Base-by-base conservation (phyloP, 2,329 filamentous ascomycete species). In the Gliomastix tumulicola region DNA sequence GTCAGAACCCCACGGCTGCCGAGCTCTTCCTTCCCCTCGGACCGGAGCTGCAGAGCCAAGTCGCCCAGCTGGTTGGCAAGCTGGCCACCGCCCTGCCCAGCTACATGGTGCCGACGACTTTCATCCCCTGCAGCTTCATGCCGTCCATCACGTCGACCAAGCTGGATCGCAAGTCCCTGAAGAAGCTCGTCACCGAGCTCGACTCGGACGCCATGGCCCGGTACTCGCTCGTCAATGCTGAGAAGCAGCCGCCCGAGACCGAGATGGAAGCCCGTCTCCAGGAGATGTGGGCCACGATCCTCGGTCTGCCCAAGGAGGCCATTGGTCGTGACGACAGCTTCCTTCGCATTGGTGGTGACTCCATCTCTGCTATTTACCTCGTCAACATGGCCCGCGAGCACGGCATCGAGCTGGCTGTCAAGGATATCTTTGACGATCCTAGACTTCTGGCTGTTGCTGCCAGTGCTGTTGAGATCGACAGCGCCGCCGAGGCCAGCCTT, bases 101-200 rank as follows among this genome's bases (percentile, higher is more conserved):
- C 3, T 52, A 62, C 37, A 63, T 66, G 55, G 51, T 68, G n/a
- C 68, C 67, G 1, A 50, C 56, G 5, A 55, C 59, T 6, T 69
- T 62, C 35, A 53, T 71, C 7, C 65, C 66, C 1, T 54, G 69
- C 35, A 10, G 13, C 7, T 44, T 40, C 19, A 44, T 48, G 39
- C 46, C 43, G 13, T 28, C 32, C 16, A 45, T 40, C 13, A 41
- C 42, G 7, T 45, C 44, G 9, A 38, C 33, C 8, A 48, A 48
- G 35, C 16, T 46, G 4, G 42, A 48, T 30, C 35, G 44, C 12
- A 43, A 39, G 18, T 11, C 23, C 12, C 23, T 27, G 23, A 11
- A 15, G 12, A 11, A 27, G 23, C 12, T 27, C 12, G 23, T 11
- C 12, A 27, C 23, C 15, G 23, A 27, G 12, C 23, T 27, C 12